These are phyloP conservation scores for Pyrenochaeta sp. DNA, from an alignment of 2,329 filamentous ascomycete species.

Conservation along the genomic window DNA sequence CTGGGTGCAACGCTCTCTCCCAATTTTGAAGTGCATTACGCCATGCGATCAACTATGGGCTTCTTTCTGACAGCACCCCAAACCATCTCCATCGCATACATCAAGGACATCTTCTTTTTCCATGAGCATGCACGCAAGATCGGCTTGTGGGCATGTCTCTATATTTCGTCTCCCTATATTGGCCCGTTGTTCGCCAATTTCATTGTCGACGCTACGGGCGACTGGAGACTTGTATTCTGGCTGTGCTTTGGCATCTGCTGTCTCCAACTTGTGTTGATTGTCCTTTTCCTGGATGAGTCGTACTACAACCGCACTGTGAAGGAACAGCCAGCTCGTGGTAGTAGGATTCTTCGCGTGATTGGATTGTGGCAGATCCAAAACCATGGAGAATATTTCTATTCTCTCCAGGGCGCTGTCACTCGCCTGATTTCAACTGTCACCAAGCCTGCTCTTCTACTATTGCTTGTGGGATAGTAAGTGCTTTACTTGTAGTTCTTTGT, in stretches of 20 bases:
- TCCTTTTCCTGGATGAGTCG: conserved; percentile 6
- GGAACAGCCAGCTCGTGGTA: background rate
- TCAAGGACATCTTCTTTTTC: conserved; percentile 47
- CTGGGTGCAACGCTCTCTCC: conserved; percentile 24
- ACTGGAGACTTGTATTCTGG: conserved; percentile 21
- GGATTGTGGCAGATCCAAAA: conserved; percentile 7
- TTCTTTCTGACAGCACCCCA: conserved; percentile 38
- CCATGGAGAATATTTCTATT: conserved; percentile 7
- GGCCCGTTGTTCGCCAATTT: conserved; percentile 28
- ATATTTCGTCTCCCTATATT: conserved; percentile 29
- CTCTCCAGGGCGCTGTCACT: background rate
- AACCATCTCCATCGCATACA: conserved; percentile 22
- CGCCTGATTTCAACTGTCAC: background rate
- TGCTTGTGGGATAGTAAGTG: background rate
- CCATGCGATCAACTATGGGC: conserved; percentile 35
- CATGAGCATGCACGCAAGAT: conserved; percentile 40
- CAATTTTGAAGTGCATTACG: conserved; percentile 29
- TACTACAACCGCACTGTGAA: background rate
- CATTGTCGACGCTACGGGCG: conserved; percentile 9
- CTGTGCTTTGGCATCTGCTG: conserved; percentile 1
- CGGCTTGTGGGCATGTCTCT: conserved; percentile 30
- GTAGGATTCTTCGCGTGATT: background rate
- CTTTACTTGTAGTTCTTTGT: background rate
- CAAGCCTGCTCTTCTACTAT: background rate
- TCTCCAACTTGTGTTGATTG: conserved; percentile 1